Evolutionary conservation across 306 rosid species (phyloP), one percentile per base, ranked within the genome.

Genomic region (Ammopiptanthus mongolicus): DNA sequence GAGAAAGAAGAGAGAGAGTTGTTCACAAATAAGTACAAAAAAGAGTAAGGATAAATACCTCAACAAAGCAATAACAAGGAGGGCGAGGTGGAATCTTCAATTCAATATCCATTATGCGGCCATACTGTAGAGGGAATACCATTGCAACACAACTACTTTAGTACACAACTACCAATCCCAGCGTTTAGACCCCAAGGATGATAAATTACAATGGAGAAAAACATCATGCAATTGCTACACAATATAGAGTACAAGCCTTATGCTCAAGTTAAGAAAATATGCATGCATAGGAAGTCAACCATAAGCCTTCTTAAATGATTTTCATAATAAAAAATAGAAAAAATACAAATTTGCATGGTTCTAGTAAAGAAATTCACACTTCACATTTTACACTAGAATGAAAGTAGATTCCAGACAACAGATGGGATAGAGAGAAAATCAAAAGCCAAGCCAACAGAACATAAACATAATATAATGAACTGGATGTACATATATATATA

Each of bases 21-120:
- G 19, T 25, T 31, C 33, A 25, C 6, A 67, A 42, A 64, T 11
- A 29, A 22, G 28, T 33, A 70, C 51, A 62, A 50, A 3, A n/a
- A 23, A 59, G 15, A 66, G 3, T 23, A 3, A n/a, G 4, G 37
- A 60, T 31, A 29, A 73, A 34, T 86, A 95, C 99, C 99, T 96
- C 99, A 73, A 96, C 99, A 83, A 96, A 96, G 64, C 92, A 92
- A 75, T 89, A 96, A 80, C 98, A 89, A 2, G 99, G 99, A 71
- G 99, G 99, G 53, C 96, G 97, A 1, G 98, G 98, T 3, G 99
- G 99, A 77, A 96, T 69, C 91, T 96, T 96, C 87, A 96, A 77
- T 77, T 96, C 99, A 67, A 96, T 83, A 77, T 96, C 99, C 85
- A 96, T 72, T 33, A 96, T 86, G 18, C 97, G 99, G 52, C 99